Evolutionary conservation across 495 filamentous ascomycete species (phyloP), one percentile per base, ranked within the genome.

Genomic region (Aspergillus diversus): DNA sequence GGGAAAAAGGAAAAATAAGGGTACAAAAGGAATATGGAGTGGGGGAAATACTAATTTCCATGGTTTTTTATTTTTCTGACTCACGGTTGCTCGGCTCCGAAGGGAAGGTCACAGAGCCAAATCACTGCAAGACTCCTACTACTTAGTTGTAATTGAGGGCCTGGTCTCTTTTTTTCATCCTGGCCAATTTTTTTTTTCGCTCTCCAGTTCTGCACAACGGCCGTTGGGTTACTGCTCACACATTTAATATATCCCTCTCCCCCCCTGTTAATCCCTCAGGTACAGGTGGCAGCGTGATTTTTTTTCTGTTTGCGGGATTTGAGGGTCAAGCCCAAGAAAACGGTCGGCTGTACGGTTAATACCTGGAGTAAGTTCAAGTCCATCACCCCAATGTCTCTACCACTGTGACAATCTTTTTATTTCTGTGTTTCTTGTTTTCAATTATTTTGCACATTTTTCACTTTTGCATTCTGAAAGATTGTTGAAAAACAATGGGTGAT

Each of bases 41-140:
- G 55, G 51, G 50, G 51, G 51, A 54, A 50, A 50, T 50, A 27
- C 16, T 17, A 50, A 31, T 50, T 27, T 9, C 11, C 9, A 49
- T 13, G 17, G 17, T 50, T 50, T 27, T 50, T 27, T 50, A 21
- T 17, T 61, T 39, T 33, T 60, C 52, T 59, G 63, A 64, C 33
- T 60, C 63, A 63, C 53, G 60, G 51, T 51, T 39, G 51, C 42
- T 57, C 42, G 66, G 61, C 64, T 71, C 69, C 69, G 69, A 71
- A 27, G 21, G 21, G 21, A 27, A 63, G 61, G 57, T 71, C 69
- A 66, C 66, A 66, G 21, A 27, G 57, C 58, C 59, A 39, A 63
- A 59, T 1, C 17, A 13, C 17, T n/a, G 16, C 21, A 37, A n/a
- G 13, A 31, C 7, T 31, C 9, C n/a, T 17, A 42, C 34, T 17